Base-by-base conservation (phyloP, 2,329 filamentous ascomycete genomes). In the Claviceps maximensis region DNA sequence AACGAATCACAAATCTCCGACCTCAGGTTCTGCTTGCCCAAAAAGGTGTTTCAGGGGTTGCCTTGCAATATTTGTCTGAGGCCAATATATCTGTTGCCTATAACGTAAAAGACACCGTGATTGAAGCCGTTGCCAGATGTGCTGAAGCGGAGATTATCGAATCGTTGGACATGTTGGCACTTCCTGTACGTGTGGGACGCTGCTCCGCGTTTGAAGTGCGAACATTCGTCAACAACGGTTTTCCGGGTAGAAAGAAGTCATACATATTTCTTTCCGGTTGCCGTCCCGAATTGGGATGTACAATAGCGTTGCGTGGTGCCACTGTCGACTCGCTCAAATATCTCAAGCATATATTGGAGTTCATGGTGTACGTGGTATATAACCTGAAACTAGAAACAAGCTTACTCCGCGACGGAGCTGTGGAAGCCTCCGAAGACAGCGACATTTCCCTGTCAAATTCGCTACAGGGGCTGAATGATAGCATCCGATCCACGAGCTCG, bases 361-460 rank as follows among this genome's bases (percentile, higher is more conserved):
- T 98, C 64, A 96, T 98, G 91, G 86, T 94, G 40, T 98, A 97
- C 60, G 94, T 98, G 21, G 90, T 97, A 13, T 98, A 98, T 69
- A 98, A 96, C 61, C 75, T 98, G 51, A 95, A 95, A 64, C 77
- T 98, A 15, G 93, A 98, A 69, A 95, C 93, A 1, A 95, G 87
- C 60, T 74, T 98, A 47, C 87, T 98, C 78, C 80, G 88, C 51
- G 93, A 98, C 65, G 90, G 95, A 61, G 95, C 89, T 60, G 86
- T 95, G 17, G 80, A 90, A 56, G 84, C 94, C 23, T 89, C 89
- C 1, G 76, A 79, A 1, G 77, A 78, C 29, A 72, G 76, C 9
- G 76, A 80, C 3, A 59, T 57, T 36, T 71, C 67, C 1, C 57
- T 69, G 56, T 63, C 69, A 64, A 73, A 63, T 49, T 61, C 75